Percentiles rank a stretch among this genome's conserved stretches.
Evolutionary conservation across 2,329 filamentous ascomycete species (phyloP).

Genomic region (Scorias spongiosa): DNA sequence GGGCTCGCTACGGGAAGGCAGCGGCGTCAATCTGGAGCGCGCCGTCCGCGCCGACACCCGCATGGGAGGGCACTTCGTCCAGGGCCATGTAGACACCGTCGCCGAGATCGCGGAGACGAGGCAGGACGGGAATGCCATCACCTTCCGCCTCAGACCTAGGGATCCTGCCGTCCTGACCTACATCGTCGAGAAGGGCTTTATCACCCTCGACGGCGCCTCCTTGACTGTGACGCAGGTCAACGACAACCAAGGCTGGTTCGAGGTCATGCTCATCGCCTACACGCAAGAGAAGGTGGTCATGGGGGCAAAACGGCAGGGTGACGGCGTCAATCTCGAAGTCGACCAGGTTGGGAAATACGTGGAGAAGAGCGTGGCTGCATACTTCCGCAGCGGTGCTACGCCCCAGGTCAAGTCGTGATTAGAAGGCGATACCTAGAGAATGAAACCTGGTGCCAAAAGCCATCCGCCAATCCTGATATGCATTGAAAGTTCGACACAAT

Average conservation of each 20-base stretch:
- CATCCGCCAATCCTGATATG: too few species aligned
- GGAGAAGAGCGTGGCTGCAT: constrained; percentile 75
- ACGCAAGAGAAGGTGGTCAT: constrained; percentile 86
- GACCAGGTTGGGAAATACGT: constrained; percentile 79
- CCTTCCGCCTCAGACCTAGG: constrained; percentile 64
- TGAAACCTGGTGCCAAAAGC: too few species aligned
- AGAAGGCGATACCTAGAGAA: background rate
- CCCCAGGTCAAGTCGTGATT: background rate
- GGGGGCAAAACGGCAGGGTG: constrained; percentile 61
- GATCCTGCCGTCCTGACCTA: constrained; percentile 61
- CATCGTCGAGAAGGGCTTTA: constrained; percentile 90
- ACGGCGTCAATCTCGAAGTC: constrained; percentile 82
- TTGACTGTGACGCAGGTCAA: constrained; percentile 80
- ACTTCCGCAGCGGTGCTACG: constrained; percentile 44
- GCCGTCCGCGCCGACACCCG: constrained; percentile 81
- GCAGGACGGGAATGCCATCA: constrained; percentile 79
- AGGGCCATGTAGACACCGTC: constrained; percentile 89
- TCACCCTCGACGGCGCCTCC: constrained; percentile 87
- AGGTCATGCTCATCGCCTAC: constrained; percentile 96
- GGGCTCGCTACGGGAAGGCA: constrained; percentile 51
- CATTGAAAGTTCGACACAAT: too few species aligned
- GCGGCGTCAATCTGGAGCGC: constrained; percentile 79
- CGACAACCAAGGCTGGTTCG: constrained; percentile 73
- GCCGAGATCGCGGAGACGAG: constrained; percentile 58
- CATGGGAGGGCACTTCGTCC: constrained; percentile 97